Conservation (phyloP, 1,139 yeast genomes). For the Candida smagusa region DNA sequence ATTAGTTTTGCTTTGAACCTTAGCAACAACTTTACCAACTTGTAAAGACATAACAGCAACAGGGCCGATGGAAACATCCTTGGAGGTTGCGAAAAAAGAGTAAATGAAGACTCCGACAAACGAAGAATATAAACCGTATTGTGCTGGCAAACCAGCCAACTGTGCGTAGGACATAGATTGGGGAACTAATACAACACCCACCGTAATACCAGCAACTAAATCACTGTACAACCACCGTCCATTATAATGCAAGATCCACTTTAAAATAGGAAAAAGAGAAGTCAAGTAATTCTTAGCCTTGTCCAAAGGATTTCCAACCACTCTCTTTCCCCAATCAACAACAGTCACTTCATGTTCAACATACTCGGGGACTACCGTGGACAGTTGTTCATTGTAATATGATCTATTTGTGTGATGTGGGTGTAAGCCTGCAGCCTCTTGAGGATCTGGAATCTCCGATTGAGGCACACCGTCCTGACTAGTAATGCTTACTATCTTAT, state of each 20-base stretch:
- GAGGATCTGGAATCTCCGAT: constrained; percentile 18
- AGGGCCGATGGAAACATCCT: constrained; percentile 95
- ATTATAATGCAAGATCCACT: constrained; percentile 86
- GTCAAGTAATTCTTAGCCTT: constrained; percentile 44
- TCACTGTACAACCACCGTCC: constrained; percentile 77
- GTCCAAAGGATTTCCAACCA: constrained; percentile 39
- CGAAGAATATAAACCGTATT: constrained; percentile 87
- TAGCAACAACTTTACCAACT: constrained; percentile 72
- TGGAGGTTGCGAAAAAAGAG: constrained; percentile 89
- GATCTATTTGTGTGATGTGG: constrained; percentile 5
- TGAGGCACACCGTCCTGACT: constrained; percentile 12
- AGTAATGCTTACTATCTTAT: constrained; percentile 10
- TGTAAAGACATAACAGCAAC: constrained; percentile 95
- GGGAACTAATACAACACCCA: constrained; percentile 90
- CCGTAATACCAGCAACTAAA: constrained; percentile 87
- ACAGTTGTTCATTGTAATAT: constrained; percentile 12
- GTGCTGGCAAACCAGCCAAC: constrained; percentile 76
- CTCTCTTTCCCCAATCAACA: constrained; percentile 40
- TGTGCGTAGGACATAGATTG: constrained; percentile 95
- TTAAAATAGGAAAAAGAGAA: constrained; percentile 73
- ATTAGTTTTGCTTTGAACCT: constrained; percentile 45
- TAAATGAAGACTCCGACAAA: constrained; percentile 89
- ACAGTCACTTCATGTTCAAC: constrained; percentile 42
- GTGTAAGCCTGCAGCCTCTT: constrained; percentile 6
- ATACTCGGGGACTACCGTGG: constrained; percentile 36